Evolutionary conservation across 1,284 basidiomycete genomes (phyloP).

Genomic region (Leccinum subrobustum): DNA sequence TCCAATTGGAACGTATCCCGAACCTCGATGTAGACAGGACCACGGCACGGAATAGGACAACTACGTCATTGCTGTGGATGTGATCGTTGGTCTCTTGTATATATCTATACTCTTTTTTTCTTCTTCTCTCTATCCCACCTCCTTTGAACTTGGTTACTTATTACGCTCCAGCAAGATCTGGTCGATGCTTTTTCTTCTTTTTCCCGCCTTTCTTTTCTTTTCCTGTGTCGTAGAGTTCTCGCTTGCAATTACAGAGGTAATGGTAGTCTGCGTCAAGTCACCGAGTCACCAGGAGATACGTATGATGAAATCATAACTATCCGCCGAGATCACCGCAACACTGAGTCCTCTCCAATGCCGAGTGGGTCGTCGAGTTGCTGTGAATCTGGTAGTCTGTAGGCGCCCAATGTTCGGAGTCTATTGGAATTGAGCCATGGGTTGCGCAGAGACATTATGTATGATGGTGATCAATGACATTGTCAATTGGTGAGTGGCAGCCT

Average conservation of each 20-base stretch:
- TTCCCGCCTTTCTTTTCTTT: background rate
- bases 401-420: no score
- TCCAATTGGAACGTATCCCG: no score
- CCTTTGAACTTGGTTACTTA: conserved; percentile 3
- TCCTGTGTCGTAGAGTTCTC: conserved; percentile 1
- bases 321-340: background rate
- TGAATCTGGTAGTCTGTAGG: no score
- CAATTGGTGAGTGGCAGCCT: no score
- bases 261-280: conserved; percentile 1
- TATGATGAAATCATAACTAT: background rate
- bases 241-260: conserved; percentile 6
- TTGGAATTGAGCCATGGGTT: no score
- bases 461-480: no score
- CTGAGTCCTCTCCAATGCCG: no score
- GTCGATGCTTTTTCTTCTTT: conserved; percentile 3
- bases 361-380: no score
- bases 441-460: no score
- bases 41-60: background rate
- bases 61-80: background rate
- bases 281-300: background rate
- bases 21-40: no score
- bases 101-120: background rate
- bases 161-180: background rate
- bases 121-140: background rate
- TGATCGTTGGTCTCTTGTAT: background rate